A percentile compares a stretch with the other conserved stretches of the same genome.
Evolutionary conservation across 331 rosid species (phyloP).

Genomic region (Arachis monticola): DNA sequence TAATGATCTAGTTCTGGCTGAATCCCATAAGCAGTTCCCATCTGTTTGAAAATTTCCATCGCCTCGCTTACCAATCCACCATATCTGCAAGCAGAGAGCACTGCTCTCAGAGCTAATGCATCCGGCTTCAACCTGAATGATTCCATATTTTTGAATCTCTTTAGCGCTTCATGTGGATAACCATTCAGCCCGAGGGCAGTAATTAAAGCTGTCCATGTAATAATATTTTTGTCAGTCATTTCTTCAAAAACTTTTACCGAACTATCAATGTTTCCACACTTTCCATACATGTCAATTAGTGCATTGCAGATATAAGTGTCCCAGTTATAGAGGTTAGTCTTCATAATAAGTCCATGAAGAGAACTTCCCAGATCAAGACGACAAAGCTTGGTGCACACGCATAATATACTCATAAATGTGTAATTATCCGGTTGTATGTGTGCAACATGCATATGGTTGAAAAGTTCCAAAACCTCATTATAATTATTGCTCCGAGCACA

Average conservation of each 20-base stretch:
- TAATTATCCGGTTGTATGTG: conserved; percentile 62
- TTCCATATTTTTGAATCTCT: conserved; percentile 64
- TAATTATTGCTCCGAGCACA: conserved; percentile 56
- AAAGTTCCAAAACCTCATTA: conserved; percentile 57
- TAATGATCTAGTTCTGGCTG: conserved; percentile 72
- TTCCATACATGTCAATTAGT: conserved; percentile 84
- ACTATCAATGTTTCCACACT: conserved; percentile 65
- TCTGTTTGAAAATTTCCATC: conserved; percentile 55
- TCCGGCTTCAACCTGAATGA: conserved; percentile 62
- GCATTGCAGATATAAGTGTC: conserved; percentile 71
- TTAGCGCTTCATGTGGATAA: conserved; percentile 56
- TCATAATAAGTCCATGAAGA: conserved; percentile 66
- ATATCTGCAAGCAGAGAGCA: conserved; percentile 79
- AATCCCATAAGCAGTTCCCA: conserved; percentile 58
- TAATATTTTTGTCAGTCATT: conserved; percentile 52
- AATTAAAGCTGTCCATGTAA: conserved; percentile 79
- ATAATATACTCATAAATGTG: conserved; percentile 65
- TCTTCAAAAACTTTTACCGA: conserved; percentile 63
- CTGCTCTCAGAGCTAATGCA: conserved; percentile 56
- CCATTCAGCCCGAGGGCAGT: conserved; percentile 77
- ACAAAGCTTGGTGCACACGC: conserved; percentile 60
- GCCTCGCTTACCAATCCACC: conserved; percentile 73
- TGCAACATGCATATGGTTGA: conserved; percentile 61
- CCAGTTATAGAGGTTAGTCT: conserved; percentile 41
- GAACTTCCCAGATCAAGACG: conserved; percentile 70